Evolutionary conservation across 192 early-diverging fungal species (phyloP).

Genomic region (Rhizophagus prolifer): DNA sequence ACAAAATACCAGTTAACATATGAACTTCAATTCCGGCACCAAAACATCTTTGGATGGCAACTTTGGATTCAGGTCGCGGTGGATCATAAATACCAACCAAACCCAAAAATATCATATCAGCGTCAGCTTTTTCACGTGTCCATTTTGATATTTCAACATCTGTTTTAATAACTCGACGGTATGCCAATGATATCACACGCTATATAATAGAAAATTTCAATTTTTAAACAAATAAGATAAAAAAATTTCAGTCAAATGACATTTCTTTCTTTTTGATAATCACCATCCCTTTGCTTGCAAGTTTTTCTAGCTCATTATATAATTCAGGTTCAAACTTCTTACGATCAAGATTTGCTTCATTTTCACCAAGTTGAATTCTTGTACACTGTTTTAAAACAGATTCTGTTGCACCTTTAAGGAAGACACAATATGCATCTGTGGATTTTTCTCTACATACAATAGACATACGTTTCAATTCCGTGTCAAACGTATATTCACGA

Average conservation of each 20-base stretch:
- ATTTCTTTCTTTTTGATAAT: too few relatives aligned
- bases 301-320: constrained; percentile 67
- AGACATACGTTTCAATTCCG: constrained; percentile 87
- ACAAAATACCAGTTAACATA: constrained; percentile 94
- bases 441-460: constrained; percentile 57
- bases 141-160: constrained; percentile 33
- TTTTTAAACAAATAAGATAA: too few relatives aligned
- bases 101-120: constrained; percentile 76
- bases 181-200: constrained; percentile 86
- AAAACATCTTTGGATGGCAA: constrained; percentile 76
- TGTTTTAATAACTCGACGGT: constrained; percentile 44
- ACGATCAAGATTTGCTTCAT: constrained; percentile 21
- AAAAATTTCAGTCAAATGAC: too few relatives aligned
- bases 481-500: constrained; percentile 74
- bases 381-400: constrained; percentile 76
- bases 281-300: constrained; percentile 64
- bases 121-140: constrained; percentile 64
- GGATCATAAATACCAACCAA: constrained; percentile 94
- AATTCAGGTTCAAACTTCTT: constrained; percentile 51
- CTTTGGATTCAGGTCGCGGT: constrained; percentile 68
- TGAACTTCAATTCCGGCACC: constrained; percentile 91
- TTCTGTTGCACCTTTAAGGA: too few relatives aligned
- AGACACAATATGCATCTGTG: constrained; percentile 51
- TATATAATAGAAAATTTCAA: background rate
- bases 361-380: constrained; percentile 44